Evolutionary conservation across 2,329 filamentous ascomycete genomes (phyloP), one percentile per base, ranked within the genome.

Genomic region (Chrysosporium keratinophilum): DNA sequence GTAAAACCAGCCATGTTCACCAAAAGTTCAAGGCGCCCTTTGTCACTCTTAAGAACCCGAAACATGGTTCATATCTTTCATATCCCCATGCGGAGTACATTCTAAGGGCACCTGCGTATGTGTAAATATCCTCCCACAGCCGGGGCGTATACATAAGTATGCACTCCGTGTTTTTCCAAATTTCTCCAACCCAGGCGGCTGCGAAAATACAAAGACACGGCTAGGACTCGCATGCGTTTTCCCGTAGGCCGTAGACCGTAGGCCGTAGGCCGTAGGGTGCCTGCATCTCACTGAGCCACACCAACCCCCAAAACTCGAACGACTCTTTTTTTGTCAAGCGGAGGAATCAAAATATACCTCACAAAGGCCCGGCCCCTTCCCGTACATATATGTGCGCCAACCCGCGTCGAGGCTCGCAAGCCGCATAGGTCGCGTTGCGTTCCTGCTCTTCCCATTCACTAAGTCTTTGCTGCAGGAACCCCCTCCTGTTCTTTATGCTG

Each of bases 401-500:
- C 23, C 7, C 7, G 23, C 23, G 23, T 28, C 23, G 23, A 28
- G 7, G 23, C 7, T 7, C 23, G 3, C 23, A 28, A 28, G 43
- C 20, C 43, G 12, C 23, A 33, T 17, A 17, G 20, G 17, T 43
- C 19, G 17, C 11, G 14, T 12, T 33, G 42, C 42, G 20, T 12
- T 12, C 35, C 11, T 15, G 42, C 12, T 3, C 5, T 15, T 15
- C 15, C 6, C 33, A 34, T 12, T 45, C 43, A 15, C n/a, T n/a
- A 14, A 12, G 11, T 19, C 44, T 12, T 12, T 37, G 10, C 35
- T 47, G 44, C 31, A 20, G 17, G 12, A 37, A 19, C 44, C 44
- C 23, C 44, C 31, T 47, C 44, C 44, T 19, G 44, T 35, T 47
- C 44, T n/a, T 35, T 47, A 35, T 35, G n/a, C 44, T 14, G 35